Percentiles rank a stretch among this genome's conserved stretches.
These are phyloP conservation scores for Effrenium voratum DNA, from an alignment of 73 alveolate genomes.

Conservation along the genomic window DNA sequence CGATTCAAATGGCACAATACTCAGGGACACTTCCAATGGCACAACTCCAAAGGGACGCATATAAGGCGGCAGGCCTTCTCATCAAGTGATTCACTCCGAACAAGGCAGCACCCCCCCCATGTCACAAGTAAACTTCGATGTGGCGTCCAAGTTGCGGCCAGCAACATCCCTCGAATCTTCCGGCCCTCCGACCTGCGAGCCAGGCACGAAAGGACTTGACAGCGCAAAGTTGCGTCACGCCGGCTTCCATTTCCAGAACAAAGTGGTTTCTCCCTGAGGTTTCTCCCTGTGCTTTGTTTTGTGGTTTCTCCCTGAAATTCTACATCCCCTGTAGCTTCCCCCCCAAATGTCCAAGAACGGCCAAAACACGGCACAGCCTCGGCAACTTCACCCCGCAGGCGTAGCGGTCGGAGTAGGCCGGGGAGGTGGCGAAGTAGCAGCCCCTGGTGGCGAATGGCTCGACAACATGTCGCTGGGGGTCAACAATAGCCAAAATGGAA, in stretches of 20 bases:
- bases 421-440: constrained; percentile 80
- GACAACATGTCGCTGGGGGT: no score
- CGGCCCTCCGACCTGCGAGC: constrained; percentile 14
- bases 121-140: not conserved
- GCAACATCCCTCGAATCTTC: constrained; percentile 4
- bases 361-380: not conserved
- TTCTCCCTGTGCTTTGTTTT: not conserved
- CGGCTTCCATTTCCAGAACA: no score
- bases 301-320: not conserved
- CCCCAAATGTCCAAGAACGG: no score
- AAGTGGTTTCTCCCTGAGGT: no score
- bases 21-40: no score
- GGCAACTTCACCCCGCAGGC: constrained; percentile 67
- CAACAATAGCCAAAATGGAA: no score
- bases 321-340: not conserved
- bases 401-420: constrained; percentile 44
- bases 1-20: no score
- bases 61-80: no score
- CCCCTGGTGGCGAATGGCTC: constrained; percentile 62
- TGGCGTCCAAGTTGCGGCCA: constrained; percentile 4
- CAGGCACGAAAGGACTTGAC: not conserved
- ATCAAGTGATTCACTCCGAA: not conserved
- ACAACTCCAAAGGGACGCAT: no score
- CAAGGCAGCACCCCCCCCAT: not conserved
- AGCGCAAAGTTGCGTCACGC: no score